Base-by-base conservation (phyloP, 2,329 filamentous ascomycete genomes). In the Neonectria hederae region DNA sequence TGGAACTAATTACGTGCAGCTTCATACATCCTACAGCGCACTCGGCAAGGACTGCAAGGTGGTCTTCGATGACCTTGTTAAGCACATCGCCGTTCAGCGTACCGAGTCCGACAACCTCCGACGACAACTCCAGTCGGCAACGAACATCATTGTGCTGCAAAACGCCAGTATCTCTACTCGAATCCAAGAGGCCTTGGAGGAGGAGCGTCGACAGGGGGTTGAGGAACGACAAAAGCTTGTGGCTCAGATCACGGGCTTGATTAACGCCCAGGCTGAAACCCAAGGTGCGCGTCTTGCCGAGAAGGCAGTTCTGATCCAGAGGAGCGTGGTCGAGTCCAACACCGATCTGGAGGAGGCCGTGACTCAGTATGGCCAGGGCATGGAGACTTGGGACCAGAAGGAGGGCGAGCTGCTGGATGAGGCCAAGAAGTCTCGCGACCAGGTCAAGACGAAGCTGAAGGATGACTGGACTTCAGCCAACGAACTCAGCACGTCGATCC, bases 21-120 rank as follows among this genome's bases (percentile, higher is more conserved):
- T 98, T 30, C 93, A 97, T 73, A 82, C 87, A 13, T 97, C 95
- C 0, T 97, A 97, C 77, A 91, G 90, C 69, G 86, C 88, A 1
- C 86, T 98, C 2, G 94, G 94, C 9, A 90, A 90, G 64, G 94
- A 98, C 70, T 94, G 97, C 82, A 97, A 95, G 76, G 82, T 83
- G 5, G 87, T 95, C 24, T 97, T 98, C 70, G 93, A 97, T 68
- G 90, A 92, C 13, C 84, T 97, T 54, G 84, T 92, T 54, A 88
- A 86, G 67, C 90, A 94, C 70, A 85, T 97, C 59, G 87, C 88
- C 40, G 84, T 88, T 10, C 95, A 98, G 76, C 92, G 91, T 72
- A 83, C 84, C 9, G 93, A 97, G 76, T 91, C 92, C 1, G 88
- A 94, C 67, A 82, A 83, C 30, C 83, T 99, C 24, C 87, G 92